Evolutionary conservation across 2,329 filamentous ascomycete species (phyloP), one percentile per base, ranked within the genome.

Genomic region (Rhynchosporium agropyri): DNA sequence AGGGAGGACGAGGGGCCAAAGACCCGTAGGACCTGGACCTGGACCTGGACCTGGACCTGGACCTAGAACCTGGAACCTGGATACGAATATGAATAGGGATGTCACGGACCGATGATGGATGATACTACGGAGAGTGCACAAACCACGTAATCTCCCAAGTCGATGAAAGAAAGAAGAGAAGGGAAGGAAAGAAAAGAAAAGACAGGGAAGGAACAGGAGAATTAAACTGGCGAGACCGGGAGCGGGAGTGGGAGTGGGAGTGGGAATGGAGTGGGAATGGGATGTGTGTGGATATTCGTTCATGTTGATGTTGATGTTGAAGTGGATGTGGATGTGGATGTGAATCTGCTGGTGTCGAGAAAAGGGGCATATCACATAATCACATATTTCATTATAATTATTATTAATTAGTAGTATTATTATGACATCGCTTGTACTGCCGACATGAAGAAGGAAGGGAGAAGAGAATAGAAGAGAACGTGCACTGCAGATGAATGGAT

Each of bases 61-160:
- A 50, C 29, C 28, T 20, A 20, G 26, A 3, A 20, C 49, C 5
- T 51, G 49, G 49, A 29, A 51, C 31, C 5, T 13, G 20, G 31
- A 51, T 4, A 49, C 9, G 8, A 15, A 31, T 15, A 36, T 5
- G 12, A 4, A 13, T 10, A 58, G 48, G 56, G 61, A 58, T 58
- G 56, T 55, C 43, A 58, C 55, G 55, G 55, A 59, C 54, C 46
- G 46, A 46, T n/a, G 46, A n/a, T 28, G 5, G 31, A 38, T 50
- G 20, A 20, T 20, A 20, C 20, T 20, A 20, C 20, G 20, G 20
- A 20, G 20, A 20, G 38, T 60, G 48, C 36, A 53, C 26, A 59
- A 20, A 20, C 20, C 20, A 20, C 20, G 20, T 20, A 49, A 43
- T 43, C 36, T 60, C 48, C 26, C 58, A 36, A 29, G 36, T 43